A percentile compares a stretch with the other conserved stretches of the same genome.
Evolutionary conservation across 164 flowering plant genomes (phyloP).

Genomic region (Magnolia sinica): DNA sequence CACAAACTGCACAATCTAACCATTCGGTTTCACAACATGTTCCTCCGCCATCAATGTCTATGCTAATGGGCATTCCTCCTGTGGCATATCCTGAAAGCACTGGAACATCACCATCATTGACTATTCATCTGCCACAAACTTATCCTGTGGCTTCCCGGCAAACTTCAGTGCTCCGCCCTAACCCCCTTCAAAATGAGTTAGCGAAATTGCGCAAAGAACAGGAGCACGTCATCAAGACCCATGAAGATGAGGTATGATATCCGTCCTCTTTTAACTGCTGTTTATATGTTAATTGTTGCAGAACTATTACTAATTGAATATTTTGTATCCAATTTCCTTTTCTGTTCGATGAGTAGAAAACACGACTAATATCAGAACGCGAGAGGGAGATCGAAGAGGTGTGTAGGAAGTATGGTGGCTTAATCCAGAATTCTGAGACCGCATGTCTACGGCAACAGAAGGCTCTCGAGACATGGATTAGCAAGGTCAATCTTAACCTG

Average conservation of each 20-base stretch:
- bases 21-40: too few relatives aligned
- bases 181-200: constrained; percentile 63
- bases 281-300: background rate
- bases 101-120: constrained; percentile 9
- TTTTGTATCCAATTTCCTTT: constrained; percentile 5
- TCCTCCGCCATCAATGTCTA: background rate
- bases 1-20: too few relatives aligned
- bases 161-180: constrained; percentile 20
- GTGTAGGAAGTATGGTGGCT: constrained; percentile 45
- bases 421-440: constrained; percentile 44
- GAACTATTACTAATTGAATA: background rate
- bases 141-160: constrained; percentile 11
- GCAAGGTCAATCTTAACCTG: constrained; percentile 45
- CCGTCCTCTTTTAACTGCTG: background rate
- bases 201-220: constrained; percentile 46
- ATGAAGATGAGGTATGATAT: constrained; percentile 52
- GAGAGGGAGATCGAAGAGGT: constrained; percentile 76
- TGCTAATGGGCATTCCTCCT: constrained; percentile 7
- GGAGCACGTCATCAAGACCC: constrained; percentile 32
- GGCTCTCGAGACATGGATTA: constrained; percentile 37
- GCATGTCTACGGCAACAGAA: constrained; percentile 30
- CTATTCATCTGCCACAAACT: constrained; percentile 15
- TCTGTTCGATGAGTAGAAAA: constrained; percentile 40
- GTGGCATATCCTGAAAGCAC: constrained; percentile 6
- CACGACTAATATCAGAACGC: constrained; percentile 41